Base-by-base conservation (phyloP, 1,139 yeast genomes). In the Debaryomycetaceae sp. region DNA sequence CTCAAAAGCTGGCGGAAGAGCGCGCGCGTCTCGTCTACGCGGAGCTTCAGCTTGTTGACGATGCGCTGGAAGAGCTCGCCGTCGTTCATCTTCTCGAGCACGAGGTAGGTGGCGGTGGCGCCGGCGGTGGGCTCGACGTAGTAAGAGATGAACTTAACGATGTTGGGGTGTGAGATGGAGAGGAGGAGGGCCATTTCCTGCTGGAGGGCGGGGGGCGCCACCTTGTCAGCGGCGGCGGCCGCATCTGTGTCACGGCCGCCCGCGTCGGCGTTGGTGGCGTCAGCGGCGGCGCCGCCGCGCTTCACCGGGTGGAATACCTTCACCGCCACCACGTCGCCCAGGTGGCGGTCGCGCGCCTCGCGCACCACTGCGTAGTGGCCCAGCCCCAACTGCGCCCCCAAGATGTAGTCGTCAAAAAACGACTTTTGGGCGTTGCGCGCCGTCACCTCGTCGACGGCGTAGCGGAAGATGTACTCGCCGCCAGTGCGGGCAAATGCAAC, bases 321-420 rank as follows among this genome's bases (percentile, higher is more conserved):
- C 3, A 82, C 84, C 0, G 91, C 91, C 25, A 78, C 82, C 2
- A 69, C 54, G 34, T 70, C 70, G 0, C 85, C 85, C 0, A 78
- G 67, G 11, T 56, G 51, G 40, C 78, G 69, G 41, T 74, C 68
- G 15, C 67, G 60, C 2, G 86, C 86, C 41, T 80, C 85, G 47
- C 75, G 78, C 2, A 83, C 93, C 13, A 78, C 75, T 1, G 91
- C 91, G 49, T 82, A 83, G 54, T 81, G 91, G 0, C 93, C 93
- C 3, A 81, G 60, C 0, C 93, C 93, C 17, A 83, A 55, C 40
- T 78, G 75, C 35, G 62, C 65, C 0, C 84, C 83, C 23, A 80
- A 43, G 1, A 75, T 60, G 46, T 79, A 83, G 38, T 72, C 71
- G 46, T 79, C 83, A 41, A 70, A 76, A 39, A 81, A 75, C 6